phyloP scores from a whole-genome alignment of 345 rosid species.

The Laguncularia racemosa region DNA sequence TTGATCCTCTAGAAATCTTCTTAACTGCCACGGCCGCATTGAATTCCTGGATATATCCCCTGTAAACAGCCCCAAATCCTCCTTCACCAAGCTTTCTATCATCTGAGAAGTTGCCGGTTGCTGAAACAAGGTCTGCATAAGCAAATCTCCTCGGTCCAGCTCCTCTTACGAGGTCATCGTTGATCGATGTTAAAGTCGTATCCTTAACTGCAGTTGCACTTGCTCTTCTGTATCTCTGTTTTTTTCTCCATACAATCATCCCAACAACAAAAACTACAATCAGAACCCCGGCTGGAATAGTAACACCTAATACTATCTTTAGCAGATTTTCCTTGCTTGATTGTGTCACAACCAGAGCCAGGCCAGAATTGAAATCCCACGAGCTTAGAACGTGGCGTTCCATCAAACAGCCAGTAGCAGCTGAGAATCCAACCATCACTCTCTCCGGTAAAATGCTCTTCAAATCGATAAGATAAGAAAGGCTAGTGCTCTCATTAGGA shows the following conservation, averaged over 20 bases:
- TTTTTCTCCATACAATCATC: slow-evolving; percentile 3
- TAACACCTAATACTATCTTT: slow-evolving; percentile 7
- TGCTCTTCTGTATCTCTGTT: slow-evolving; percentile 20
- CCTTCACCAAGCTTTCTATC: slow-evolving; percentile 59
- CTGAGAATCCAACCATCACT: slow-evolving; percentile 32
- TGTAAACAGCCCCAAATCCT: slow-evolving; percentile 51
- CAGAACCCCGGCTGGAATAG: slow-evolving; percentile 12
- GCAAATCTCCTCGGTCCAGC: slow-evolving; percentile 50
- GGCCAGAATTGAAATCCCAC: slow-evolving; percentile 35
- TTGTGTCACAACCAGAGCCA: slow-evolving; percentile 7
- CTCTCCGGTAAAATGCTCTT: slow-evolving; percentile 20
- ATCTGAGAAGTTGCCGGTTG: slow-evolving; percentile 39
- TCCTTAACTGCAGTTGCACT: slow-evolving; percentile 11
- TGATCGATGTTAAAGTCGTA: slow-evolving; percentile 22
- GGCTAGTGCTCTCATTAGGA: slow-evolving; percentile 14
- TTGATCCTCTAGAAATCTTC: slow-evolving; percentile 36
- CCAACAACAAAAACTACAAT: not conserved
- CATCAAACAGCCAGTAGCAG: slow-evolving; percentile 13
- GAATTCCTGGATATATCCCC: slow-evolving; percentile 26
- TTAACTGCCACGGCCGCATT: slow-evolving; percentile 36
- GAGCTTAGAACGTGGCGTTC: slow-evolving; percentile 17
- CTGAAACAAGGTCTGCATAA: slow-evolving; percentile 30
- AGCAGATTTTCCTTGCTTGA: not conserved
- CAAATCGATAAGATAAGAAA: slow-evolving; percentile 23
- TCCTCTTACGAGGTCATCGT: slow-evolving; percentile 44